Percentiles rank a stretch among this genome's conserved stretches.
Conservation (phyloP, 305 asterid species). For the Rubia peregrina region DNA sequence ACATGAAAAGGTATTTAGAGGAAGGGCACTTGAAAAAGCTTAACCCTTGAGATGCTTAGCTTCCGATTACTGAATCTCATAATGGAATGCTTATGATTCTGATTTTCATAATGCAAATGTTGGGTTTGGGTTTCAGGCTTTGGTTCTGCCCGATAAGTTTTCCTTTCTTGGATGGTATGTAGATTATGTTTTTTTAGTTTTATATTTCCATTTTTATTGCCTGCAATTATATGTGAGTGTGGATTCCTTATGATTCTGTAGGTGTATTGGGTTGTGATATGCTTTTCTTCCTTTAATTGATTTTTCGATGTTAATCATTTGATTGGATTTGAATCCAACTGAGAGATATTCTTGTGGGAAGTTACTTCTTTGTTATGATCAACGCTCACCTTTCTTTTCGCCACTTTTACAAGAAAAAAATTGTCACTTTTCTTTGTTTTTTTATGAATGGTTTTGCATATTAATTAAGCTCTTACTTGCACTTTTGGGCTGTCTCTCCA, state of each 20-base stretch:
- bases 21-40: conserved; percentile 93
- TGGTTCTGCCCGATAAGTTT: conserved; percentile 86
- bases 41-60: conserved; percentile 97
- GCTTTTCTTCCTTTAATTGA: conserved; percentile 23
- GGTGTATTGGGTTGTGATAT: conserved; percentile 17
- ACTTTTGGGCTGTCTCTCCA: too few relatives aligned
- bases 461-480: too few relatives aligned
- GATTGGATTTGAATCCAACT: conserved; percentile 30
- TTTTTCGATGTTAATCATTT: conserved; percentile 31
- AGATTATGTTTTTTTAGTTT: not conserved
- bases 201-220: conserved; percentile 10
- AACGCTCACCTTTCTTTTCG: conserved; percentile 31
- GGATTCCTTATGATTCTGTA: conserved; percentile 8
- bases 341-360: conserved; percentile 25
- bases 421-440: too few relatives aligned
- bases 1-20: conserved; percentile 90
- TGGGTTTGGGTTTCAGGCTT: conserved; percentile 89
- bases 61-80: conserved; percentile 91
- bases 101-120: conserved; percentile 94
- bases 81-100: conserved; percentile 87
- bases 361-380: conserved; percentile 20
- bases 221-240: conserved; percentile 2
- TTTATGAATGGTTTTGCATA: too few relatives aligned
- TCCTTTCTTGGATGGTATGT: conserved; percentile 91
- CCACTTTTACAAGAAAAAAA: conserved; percentile 8